Conservation (phyloP, 495 filamentous ascomycete genomes). For the Aspergillus cavernicola region DNA sequence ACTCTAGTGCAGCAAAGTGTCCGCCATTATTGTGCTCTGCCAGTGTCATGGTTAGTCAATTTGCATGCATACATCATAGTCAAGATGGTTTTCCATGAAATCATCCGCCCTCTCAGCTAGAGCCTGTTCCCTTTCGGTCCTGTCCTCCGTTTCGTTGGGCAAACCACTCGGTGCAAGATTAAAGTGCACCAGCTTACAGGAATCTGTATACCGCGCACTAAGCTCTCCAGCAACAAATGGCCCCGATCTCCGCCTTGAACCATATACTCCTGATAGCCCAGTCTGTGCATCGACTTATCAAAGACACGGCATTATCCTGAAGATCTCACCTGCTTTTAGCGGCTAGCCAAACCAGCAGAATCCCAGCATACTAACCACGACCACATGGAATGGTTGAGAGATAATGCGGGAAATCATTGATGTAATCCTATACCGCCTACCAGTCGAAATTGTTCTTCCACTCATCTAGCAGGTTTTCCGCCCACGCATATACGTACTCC, state of each 20-base stretch:
- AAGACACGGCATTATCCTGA: constrained; percentile 16
- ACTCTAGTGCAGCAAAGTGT: too few relatives aligned
- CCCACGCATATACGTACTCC: too few relatives aligned
- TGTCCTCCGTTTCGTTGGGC: not conserved
- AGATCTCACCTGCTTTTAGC: constrained; percentile 21
- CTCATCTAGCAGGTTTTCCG: too few relatives aligned
- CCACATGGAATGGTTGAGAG: constrained; percentile 24
- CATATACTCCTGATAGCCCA: constrained; percentile 26
- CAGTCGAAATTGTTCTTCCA: too few relatives aligned
- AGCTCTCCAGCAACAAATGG: constrained; percentile 12
- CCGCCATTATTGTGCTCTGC: too few relatives aligned
- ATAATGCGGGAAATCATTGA: too few relatives aligned
- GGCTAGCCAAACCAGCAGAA: constrained; percentile 25
- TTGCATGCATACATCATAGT: constrained; percentile 13
- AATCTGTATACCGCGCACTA: constrained; percentile 1
- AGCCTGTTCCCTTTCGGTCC: constrained; percentile 1
- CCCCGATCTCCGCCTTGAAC: constrained; percentile 35
- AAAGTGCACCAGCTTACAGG: constrained; percentile 2
- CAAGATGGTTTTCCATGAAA: constrained; percentile 10
- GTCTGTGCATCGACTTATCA: constrained; percentile 6
- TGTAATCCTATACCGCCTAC: too few relatives aligned
- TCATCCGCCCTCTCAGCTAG: not conserved
- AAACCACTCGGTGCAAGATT: constrained; percentile 1
- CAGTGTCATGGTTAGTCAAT: not conserved
- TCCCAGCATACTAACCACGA: constrained; percentile 27